Evolutionary conservation across 2,329 filamentous ascomycete species (phyloP), one percentile per base, ranked within the genome.

Genomic region (Venturiaceae sp.): DNA sequence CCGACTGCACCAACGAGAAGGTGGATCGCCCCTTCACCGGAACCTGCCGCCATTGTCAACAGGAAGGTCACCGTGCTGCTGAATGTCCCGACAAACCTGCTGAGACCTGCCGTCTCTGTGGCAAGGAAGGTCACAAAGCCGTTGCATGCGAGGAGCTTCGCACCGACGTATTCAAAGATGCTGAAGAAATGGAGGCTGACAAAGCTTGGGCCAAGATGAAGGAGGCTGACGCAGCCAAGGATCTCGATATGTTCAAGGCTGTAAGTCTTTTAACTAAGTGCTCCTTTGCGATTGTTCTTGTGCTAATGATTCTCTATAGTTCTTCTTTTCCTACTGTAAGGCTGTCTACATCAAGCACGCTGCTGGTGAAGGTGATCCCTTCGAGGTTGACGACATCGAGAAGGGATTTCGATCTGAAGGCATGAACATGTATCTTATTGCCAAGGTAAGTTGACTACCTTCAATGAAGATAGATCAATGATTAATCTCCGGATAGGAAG

Each of bases 21-120:
- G 78, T 81, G 56, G 74, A 77, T 59, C 75, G 74, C 56, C 66
- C 72, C 13, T 81, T 81, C 67, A 76, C 74, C 53, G 82, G 84
- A 3, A 79, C 73, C 9, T 90, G 86, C 72, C 81, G 80, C 62
- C 74, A 80, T 68, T 84, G 82, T 63, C 71, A 75, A 16, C 64
- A 77, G 60, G 67, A 75, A 34, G 82, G 82, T 21, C 82, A 85
- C 62, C 74, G 82, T 64, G 74, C 80, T 55, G 77, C 80, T 21
- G 83, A 87, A 55, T 91, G 87, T 63, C 85, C 85, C 1, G 71
- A 78, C 1, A 81, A 81, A 62, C 77, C 79, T 6, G 75, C 83
- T 73, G 64, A 61, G 56, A 69, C 71, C 30, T 83, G 80, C 67
- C 80, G 77, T 64, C 80, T 83, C 60, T 82, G 80, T 71, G 75